Conservation (phyloP, 768 basidiomycete species). For the Termitomyces sp. region DNA sequence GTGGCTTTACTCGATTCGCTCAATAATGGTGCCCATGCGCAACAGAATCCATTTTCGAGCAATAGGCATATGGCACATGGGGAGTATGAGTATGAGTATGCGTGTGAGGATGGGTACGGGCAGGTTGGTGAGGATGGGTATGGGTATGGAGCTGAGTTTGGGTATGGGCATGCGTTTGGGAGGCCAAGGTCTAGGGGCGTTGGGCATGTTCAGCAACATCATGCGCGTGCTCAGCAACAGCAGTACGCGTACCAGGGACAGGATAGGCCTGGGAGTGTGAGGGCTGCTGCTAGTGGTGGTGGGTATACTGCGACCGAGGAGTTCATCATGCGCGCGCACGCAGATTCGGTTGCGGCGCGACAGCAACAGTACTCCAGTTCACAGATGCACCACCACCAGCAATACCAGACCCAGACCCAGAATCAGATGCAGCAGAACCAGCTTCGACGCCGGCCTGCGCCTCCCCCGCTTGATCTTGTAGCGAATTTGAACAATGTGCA, state of each 20-base stretch:
- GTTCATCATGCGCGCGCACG: slow-evolving; percentile 55
- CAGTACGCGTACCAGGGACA: neutral
- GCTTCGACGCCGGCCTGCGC: slow-evolving; percentile 22
- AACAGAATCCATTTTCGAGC: slow-evolving; percentile 3
- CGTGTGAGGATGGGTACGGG: neutral
- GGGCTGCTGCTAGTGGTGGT: slow-evolving; percentile 23
- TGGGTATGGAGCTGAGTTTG: neutral
- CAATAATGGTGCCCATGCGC: neutral
- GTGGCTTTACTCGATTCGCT: slow-evolving; percentile 30
- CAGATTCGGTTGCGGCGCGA: slow-evolving; percentile 11
- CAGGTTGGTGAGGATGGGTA: neutral
- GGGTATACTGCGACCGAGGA: slow-evolving; percentile 70
- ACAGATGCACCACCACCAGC: neutral
- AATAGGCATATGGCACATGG: neutral
- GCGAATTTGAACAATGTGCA: neutral
- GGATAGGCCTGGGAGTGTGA: slow-evolving; percentile 13
- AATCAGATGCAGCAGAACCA: slow-evolving; percentile 1
- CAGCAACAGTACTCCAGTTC: neutral
- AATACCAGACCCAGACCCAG: neutral
- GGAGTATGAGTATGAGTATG: neutral
- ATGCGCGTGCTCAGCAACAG: neutral
- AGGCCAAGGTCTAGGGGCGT: neutral
- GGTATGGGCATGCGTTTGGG: neutral
- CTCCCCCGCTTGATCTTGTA: slow-evolving; percentile 28
- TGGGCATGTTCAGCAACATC: neutral